Evolutionary conservation across 2,329 filamentous ascomycete genomes (phyloP).

Genomic region (Akanthomyces dipterigenus): DNA sequence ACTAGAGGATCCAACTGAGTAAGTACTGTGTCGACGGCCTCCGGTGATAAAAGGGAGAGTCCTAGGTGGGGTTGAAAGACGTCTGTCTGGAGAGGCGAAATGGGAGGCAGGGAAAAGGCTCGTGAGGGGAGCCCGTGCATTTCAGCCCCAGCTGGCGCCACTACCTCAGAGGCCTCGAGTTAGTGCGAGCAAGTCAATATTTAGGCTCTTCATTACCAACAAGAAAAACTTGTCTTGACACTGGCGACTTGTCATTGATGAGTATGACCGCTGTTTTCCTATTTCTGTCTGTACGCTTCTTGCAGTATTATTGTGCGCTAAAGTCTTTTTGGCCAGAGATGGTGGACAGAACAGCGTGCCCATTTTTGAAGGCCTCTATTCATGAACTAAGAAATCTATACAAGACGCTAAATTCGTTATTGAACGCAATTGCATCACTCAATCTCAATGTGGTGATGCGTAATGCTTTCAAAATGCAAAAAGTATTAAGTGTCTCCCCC

Average conservation of each 20-base stretch:
- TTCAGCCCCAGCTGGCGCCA: conserved; percentile 1
- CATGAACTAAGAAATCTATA: not conserved
- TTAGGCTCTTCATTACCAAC: no score
- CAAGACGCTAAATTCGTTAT: not conserved
- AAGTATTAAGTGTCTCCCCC: not conserved
- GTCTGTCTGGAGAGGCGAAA: not conserved
- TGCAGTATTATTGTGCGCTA: no score
- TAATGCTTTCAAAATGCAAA: not conserved
- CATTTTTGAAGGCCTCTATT: not conserved
- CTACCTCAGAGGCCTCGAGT: not conserved
- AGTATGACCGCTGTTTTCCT: no score
- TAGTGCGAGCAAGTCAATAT: no score
- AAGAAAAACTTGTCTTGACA: no score
- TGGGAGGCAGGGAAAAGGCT: not conserved
- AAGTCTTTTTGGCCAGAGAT: not conserved
- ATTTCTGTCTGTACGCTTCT: no score
- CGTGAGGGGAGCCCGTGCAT: conserved; percentile 2
- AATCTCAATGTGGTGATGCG: not conserved
- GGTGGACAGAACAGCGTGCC: not conserved
- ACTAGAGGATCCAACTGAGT: not conserved
- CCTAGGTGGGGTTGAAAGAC: not conserved
- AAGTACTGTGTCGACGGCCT: not conserved
- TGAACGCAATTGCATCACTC: not conserved
- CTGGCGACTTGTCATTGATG: no score
- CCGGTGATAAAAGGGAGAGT: not conserved